Evolutionary conservation across 1,284 basidiomycete species (phyloP).

Genomic region (Sanghuangporus weigelae): DNA sequence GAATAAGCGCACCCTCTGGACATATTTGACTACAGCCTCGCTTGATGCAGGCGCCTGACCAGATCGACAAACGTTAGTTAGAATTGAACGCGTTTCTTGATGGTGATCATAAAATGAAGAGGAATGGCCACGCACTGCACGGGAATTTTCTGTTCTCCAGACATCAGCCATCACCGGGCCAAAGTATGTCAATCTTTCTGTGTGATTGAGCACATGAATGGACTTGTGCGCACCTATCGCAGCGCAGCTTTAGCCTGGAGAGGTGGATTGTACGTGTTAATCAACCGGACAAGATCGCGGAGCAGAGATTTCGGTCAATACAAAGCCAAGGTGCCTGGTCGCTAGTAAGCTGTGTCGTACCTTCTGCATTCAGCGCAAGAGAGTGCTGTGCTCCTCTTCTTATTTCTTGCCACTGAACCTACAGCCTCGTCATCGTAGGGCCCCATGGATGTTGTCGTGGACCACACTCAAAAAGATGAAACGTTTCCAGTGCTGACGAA

Average conservation of each 20-base stretch:
- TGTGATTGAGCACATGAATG: background rate
- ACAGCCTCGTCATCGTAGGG: slow-evolving; percentile 24
- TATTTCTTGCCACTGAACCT: slow-evolving; percentile 36
- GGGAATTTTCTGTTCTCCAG: slow-evolving; percentile 16
- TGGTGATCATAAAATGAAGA: background rate
- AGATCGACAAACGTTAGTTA: background rate
- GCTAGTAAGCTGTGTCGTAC: slow-evolving; percentile 28
- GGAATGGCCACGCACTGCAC: slow-evolving; percentile 16
- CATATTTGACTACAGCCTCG: slow-evolving; percentile 19
- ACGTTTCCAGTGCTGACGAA: slow-evolving; percentile 15
- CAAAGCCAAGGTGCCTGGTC: slow-evolving; percentile 3
- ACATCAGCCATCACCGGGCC: background rate
- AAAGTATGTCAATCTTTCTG: slow-evolving; percentile 1
- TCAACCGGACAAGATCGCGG: slow-evolving; percentile 37
- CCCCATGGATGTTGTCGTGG: slow-evolving; percentile 18
- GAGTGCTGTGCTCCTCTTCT: slow-evolving; percentile 47
- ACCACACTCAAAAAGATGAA: slow-evolving; percentile 7
- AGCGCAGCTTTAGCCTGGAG: slow-evolving; percentile 17
- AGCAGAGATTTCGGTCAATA: slow-evolving; percentile 11
- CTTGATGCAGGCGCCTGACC: slow-evolving; percentile 18
- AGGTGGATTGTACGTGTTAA: background rate
- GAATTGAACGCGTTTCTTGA: background rate
- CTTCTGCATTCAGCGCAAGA: slow-evolving; percentile 60
- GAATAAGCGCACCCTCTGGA: slow-evolving; percentile 28
- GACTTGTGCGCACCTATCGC: slow-evolving; percentile 14